Evolutionary conservation across 116 monocot genomes (phyloP).

Genomic region (Cymodocea nodosa): DNA sequence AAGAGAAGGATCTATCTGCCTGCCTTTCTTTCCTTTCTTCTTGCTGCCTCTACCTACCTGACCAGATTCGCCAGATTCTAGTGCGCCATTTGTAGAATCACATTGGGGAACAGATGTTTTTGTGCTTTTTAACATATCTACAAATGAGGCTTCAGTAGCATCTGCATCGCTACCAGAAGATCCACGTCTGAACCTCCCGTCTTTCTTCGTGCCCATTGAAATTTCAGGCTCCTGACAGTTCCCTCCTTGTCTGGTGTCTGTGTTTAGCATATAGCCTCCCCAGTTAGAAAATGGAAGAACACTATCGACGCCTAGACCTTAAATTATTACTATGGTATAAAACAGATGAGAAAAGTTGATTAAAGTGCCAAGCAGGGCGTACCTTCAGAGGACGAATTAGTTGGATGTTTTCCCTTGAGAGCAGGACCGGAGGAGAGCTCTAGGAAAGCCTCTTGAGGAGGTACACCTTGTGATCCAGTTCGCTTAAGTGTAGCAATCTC

Average conservation of each 20-base stretch:
- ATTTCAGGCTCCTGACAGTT: conserved; percentile 11
- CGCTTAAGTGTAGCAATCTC: conserved; percentile 2
- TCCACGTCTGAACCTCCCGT: conserved; percentile 22
- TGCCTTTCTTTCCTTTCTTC: conserved; percentile 85
- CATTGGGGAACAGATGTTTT: conserved; percentile 34
- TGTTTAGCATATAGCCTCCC: neutral
- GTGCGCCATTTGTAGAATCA: neutral
- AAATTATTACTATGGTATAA: neutral
- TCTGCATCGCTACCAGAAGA: conserved; percentile 31
- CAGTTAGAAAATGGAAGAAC: no score
- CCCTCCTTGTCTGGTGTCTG: conserved; percentile 21
- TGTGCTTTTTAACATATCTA: conserved; percentile 73
- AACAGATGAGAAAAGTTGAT: neutral
- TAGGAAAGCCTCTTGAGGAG: conserved; percentile 9
- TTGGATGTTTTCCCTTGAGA: conserved; percentile 10
- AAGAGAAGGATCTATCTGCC: conserved; percentile 71
- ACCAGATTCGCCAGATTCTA: conserved; percentile 8
- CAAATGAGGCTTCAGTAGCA: conserved; percentile 42
- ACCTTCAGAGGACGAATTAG: conserved; percentile 16
- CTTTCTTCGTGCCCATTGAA: conserved; percentile 21
- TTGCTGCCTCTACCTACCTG: conserved; percentile 32
- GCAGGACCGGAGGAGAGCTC: conserved; percentile 7
- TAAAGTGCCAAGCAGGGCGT: neutral
- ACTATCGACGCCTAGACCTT: no score
- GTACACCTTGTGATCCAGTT: conserved; percentile 1